Percentiles rank a stretch among this genome's conserved stretches.
phyloP scores from a whole-genome alignment of 768 basidiomycete species.

The Amyloporia xantha region DNA sequence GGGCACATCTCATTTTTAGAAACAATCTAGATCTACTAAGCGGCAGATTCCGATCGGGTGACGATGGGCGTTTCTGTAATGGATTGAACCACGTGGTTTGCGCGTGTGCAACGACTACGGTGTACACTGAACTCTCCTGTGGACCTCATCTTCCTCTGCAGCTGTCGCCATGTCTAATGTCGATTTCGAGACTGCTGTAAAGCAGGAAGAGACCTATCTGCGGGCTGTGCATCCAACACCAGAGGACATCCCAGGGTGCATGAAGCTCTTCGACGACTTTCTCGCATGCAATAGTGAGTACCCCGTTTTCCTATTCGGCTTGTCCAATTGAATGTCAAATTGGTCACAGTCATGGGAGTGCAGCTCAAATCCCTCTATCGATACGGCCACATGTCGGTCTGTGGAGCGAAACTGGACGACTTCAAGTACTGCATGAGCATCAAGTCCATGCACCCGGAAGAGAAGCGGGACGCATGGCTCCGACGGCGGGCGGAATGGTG shows the following conservation, averaged over 20 bases:
- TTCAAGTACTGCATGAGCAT: slow-evolving; percentile 93
- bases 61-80: background rate
- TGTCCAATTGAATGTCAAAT: background rate
- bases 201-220: slow-evolving; percentile 65
- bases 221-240: slow-evolving; percentile 61
- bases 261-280: slow-evolving; percentile 67
- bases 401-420: slow-evolving; percentile 75
- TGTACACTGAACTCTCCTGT: no score
- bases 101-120: background rate
- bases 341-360: slow-evolving; percentile 55
- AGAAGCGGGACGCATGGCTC: slow-evolving; percentile 80
- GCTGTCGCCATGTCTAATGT: slow-evolving; percentile 7
- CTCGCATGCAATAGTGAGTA: slow-evolving; percentile 60
- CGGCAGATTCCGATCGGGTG: no score
- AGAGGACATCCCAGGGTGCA: slow-evolving; percentile 79
- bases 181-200: slow-evolving; percentile 26
- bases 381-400: slow-evolving; percentile 67
- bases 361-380: slow-evolving; percentile 87
- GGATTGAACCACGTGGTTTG: background rate
- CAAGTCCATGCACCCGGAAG: slow-evolving; percentile 72
- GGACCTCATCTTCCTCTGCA: background rate
- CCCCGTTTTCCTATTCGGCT: background rate
- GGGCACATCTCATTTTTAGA: no score
- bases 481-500: slow-evolving; percentile 89
- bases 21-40: no score